These are phyloP conservation scores for Kuraishia hungarica DNA, from an alignment of 805 yeast genomes.

Conservation along the genomic window DNA sequence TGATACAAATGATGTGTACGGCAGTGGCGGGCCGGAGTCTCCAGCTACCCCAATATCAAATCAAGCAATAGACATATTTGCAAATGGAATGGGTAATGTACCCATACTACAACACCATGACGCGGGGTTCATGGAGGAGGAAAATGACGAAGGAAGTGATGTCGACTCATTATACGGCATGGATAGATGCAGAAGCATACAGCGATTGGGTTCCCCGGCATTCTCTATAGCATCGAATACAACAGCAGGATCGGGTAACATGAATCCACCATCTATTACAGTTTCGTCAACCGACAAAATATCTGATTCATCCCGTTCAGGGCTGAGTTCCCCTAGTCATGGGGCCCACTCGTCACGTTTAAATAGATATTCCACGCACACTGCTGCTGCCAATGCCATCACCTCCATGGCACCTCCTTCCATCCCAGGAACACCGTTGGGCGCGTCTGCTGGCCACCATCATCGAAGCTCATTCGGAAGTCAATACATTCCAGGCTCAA, in stretches of 20 bases:
- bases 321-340: not conserved
- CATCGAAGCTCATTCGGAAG: not conserved
- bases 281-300: not conserved
- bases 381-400: not conserved
- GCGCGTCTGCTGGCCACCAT: not conserved
- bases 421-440: not conserved
- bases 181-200: not conserved
- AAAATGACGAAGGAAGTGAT: not conserved
- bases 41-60: not conserved
- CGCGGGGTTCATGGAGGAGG: not conserved
- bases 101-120: not conserved
- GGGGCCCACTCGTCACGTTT: not conserved
- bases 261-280: not conserved
- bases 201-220: not conserved
- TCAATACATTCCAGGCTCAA: slow-evolving; percentile 14
- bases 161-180: not conserved
- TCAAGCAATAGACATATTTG: not conserved
- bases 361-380: not conserved
- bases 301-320: not conserved
- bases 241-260: not conserved
- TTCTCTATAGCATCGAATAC: not conserved
- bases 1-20: not conserved
- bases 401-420: not conserved
- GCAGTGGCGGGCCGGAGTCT: not conserved
- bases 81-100: not conserved